Conservation (phyloP, 176 grass and related monocot genomes). For the Themeda triandra region DNA sequence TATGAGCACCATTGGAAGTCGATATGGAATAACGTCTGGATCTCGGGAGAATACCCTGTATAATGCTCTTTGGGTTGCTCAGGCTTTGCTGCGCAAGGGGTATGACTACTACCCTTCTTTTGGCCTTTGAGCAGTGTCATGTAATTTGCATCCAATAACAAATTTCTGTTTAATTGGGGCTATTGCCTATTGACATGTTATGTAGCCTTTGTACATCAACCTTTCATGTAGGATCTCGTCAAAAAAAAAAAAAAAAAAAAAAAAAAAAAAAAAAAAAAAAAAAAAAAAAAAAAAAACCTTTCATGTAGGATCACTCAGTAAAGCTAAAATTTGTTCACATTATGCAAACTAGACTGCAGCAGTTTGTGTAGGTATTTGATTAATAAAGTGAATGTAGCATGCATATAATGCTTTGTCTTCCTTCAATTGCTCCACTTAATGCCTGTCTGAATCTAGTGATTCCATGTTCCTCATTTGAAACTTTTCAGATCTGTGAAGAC, state of each 20-base stretch:
- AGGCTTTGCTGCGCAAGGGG: constrained; percentile 91
- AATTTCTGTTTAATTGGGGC: not conserved
- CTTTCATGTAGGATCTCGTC: no score
- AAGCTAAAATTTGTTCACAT: constrained; percentile 9
- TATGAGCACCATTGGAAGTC: constrained; percentile 78
- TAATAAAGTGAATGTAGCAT: constrained; percentile 1
- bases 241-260: no score
- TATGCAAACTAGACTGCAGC: constrained; percentile 2
- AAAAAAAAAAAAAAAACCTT: no score
- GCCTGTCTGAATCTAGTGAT: not conserved
- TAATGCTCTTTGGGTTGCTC: constrained; percentile 95
- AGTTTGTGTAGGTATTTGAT: constrained; percentile 8
- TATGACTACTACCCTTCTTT: constrained; percentile 23
- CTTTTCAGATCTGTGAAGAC: constrained; percentile 73
- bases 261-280: no score
- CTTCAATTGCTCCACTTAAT: not conserved
- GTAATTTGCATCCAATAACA: constrained; percentile 3
- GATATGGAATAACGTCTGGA: constrained; percentile 74
- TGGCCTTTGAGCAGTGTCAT: not conserved
- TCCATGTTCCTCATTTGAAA: constrained; percentile 6
- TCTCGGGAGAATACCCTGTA: constrained; percentile 88
- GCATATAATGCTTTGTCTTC: not conserved
- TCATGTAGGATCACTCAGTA: not conserved
- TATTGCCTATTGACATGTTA: not conserved
- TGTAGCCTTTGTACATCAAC: not conserved